Evolutionary conservation across 306 rosid species (phyloP), one percentile per base, ranked within the genome.

Genomic region (Cucumis melo): DNA sequence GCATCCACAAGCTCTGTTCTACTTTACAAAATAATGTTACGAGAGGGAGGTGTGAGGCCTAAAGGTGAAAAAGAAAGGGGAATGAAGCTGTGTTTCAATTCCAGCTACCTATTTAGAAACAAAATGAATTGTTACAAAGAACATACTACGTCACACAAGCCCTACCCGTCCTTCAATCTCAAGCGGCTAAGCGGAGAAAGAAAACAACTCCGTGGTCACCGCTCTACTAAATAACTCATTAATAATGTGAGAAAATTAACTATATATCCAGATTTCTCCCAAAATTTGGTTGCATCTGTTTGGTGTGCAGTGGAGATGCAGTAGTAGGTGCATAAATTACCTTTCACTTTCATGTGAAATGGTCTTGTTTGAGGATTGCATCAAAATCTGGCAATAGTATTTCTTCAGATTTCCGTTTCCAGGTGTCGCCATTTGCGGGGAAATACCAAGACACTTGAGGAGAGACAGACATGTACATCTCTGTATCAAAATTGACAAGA

Each of bases 391-490:
- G 81, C 51, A 87, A 75, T 38, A 86, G 44, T 27, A 73, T 87
- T n/a, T 82, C 96, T 58, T 89, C 93, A 23, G 87, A 93, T 78
- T 82, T 84, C 74, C 83, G 90, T 82, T 84, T 91, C 97, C 97
- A 87, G 62, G 87, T 56, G 67, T 91, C 94, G 13, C 78, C 73
- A 56, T 71, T 85, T 76, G 85, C 85, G 79, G 86, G 93, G 74
- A 89, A 54, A 82, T 77, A 91, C 97, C 97, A 89, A 8, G 91
- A 89, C 68, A 89, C 90, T 85, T 85, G 87, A 15, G 97, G 94
- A 78, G 97, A 89, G 80, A 91, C 74, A 57, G 93, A 87, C 42
- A 91, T 75, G 21, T 87, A 87, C 81, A 85, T 61, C 80, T 91
- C 97, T 91, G 91, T 79, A 74, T 32, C 27, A 36, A 36, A 67